A percentile compares a stretch with the other conserved stretches of the same genome.
These are phyloP conservation scores for Gardenia jasminoides DNA, from an alignment of 257 asterid species.

Conservation along the genomic window DNA sequence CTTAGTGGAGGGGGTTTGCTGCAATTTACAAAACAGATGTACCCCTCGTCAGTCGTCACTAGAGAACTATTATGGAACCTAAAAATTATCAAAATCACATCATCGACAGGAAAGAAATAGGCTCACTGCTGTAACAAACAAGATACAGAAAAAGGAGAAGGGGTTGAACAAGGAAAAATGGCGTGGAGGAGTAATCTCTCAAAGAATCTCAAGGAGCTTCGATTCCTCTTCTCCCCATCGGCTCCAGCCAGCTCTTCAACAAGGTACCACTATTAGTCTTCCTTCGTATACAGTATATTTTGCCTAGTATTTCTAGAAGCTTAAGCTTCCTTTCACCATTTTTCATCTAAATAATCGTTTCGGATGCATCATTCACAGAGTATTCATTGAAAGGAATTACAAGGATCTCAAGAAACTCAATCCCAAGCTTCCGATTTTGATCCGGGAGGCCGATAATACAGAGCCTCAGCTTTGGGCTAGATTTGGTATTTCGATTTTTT, in stretches of 20 bases:
- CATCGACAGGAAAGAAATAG: not conserved
- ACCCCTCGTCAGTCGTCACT: not conserved
- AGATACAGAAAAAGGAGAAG: not conserved
- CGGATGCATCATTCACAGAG: constrained; percentile 29
- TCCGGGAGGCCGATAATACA: constrained; percentile 74
- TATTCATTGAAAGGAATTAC: constrained; percentile 75
- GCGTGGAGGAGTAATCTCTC: constrained; percentile 87
- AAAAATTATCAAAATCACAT: not conserved
- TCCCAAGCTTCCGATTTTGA: constrained; percentile 80
- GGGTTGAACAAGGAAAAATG: constrained; percentile 33
- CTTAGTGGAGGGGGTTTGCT: not conserved
- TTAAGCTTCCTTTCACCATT: not conserved
- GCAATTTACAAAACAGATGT: not conserved
- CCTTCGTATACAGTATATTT: not conserved
- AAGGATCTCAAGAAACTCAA: constrained; percentile 85
- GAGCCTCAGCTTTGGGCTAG: constrained; percentile 99
- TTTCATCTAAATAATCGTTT: not conserved
- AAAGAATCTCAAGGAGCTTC: constrained; percentile 77
- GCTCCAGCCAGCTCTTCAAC: constrained; percentile 74
- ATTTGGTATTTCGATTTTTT: constrained; percentile 55
- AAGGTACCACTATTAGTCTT: constrained; percentile 36
- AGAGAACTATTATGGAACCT: too few species aligned
- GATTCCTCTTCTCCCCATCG: constrained; percentile 63
- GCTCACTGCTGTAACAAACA: not conserved
- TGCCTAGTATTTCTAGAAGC: not conserved